Evolutionary conservation across 768 basidiomycete species (phyloP).

Genomic region (Pleurotus pulmonarius): DNA sequence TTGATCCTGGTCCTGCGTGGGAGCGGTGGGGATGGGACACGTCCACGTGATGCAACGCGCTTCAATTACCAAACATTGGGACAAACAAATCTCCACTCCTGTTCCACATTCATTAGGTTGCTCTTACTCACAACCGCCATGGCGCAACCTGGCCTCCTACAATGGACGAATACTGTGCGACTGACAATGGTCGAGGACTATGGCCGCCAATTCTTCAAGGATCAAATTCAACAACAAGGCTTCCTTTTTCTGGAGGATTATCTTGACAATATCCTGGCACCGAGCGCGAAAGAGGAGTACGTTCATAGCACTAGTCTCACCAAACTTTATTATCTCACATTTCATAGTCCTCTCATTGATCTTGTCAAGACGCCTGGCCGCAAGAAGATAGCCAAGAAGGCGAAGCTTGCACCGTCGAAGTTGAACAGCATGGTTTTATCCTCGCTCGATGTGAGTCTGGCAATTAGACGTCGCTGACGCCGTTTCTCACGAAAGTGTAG

Average conservation of each 20-base stretch:
- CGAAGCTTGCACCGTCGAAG: constrained; percentile 33
- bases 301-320: constrained; percentile 13
- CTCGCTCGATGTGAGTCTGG: constrained; percentile 41
- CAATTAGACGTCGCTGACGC: too few relatives aligned
- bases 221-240: constrained; percentile 71
- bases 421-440: constrained; percentile 34
- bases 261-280: constrained; percentile 60
- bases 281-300: constrained; percentile 65
- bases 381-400: constrained; percentile 54
- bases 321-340: not conserved
- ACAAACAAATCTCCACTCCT: constrained; percentile 2
- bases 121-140: constrained; percentile 19
- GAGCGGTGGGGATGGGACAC: not conserved
- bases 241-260: constrained; percentile 81
- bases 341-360: constrained; percentile 29
- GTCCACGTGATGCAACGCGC: constrained; percentile 25
- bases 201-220: constrained; percentile 65
- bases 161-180: constrained; percentile 68
- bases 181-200: constrained; percentile 70
- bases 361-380: constrained; percentile 83
- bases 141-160: constrained; percentile 51
- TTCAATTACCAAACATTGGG: not conserved
- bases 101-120: not conserved
- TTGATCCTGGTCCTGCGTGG: too few relatives aligned
- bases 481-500: too few relatives aligned